phyloP scores from a whole-genome alignment of 768 basidiomycete genomes.

The Naematelia encephala region DNA sequence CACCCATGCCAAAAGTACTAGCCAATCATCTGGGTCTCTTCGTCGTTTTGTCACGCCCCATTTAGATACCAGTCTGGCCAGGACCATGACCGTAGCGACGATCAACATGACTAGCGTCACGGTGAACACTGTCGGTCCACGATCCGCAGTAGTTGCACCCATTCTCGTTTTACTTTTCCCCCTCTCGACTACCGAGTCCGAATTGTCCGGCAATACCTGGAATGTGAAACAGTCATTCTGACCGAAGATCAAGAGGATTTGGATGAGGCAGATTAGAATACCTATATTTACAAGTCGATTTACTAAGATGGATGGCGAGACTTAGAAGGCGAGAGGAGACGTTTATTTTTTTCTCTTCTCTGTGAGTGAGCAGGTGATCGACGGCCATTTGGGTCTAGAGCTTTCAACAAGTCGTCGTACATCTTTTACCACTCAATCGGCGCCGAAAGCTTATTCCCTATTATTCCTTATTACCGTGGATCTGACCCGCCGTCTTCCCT shows the following conservation, averaged over 20 bases:
- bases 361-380: not conserved
- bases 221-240: not conserved
- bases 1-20: slow-evolving; percentile 44
- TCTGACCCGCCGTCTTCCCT: too few relatives aligned
- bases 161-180: not conserved
- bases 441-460: slow-evolving; percentile 1
- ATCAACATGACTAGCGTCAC: slow-evolving; percentile 37
- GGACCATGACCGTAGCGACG: slow-evolving; percentile 38
- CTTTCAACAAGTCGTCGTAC: not conserved
- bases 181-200: not conserved
- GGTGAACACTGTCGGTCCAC: slow-evolving; percentile 36
- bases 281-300: too few relatives aligned
- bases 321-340: too few relatives aligned
- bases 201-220: not conserved
- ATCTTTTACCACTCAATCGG: not conserved
- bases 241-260: not conserved
- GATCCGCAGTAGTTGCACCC: slow-evolving; percentile 12
- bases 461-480: not conserved
- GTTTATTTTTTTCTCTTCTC: too few relatives aligned
- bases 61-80: slow-evolving; percentile 39
- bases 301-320: too few relatives aligned
- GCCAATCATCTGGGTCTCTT: slow-evolving; percentile 29
- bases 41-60: slow-evolving; percentile 26
- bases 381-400: not conserved
- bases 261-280: too few relatives aligned